Evolutionary conservation across 2,329 filamentous ascomycete species (phyloP).

Genomic region (Fusarium heterosporum): DNA sequence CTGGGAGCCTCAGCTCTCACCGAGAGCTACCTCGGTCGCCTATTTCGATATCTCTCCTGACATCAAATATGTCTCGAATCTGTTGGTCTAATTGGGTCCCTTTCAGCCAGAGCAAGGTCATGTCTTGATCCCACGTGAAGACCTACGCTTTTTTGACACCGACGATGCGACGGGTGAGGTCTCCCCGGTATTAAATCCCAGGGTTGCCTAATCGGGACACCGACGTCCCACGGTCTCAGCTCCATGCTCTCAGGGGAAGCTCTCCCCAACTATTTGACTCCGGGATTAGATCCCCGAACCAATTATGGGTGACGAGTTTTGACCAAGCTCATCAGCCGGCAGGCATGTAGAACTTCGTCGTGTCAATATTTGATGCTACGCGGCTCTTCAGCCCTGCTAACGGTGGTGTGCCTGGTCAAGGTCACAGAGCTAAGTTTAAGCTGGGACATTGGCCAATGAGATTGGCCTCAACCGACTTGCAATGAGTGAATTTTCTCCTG

Average conservation of each 20-base stretch:
- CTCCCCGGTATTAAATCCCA: conserved; percentile 26
- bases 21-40: conserved; percentile 33
- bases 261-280: conserved; percentile 19
- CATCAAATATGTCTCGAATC: conserved; percentile 21
- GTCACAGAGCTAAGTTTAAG: neutral
- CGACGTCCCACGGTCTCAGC: conserved; percentile 32
- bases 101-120: conserved; percentile 3
- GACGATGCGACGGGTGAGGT: conserved; percentile 29
- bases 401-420: conserved; percentile 2
- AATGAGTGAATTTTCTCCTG: neutral
- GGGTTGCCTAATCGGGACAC: conserved; percentile 38
- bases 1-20: conserved; percentile 17
- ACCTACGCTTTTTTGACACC: conserved; percentile 45
- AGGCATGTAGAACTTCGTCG: conserved; percentile 12
- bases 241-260: conserved; percentile 38
- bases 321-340: conserved; percentile 10
- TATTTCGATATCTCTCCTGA: conserved; percentile 17
- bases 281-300: conserved; percentile 34
- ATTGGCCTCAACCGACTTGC: neutral
- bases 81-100: conserved; percentile 10
- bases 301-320: conserved; percentile 19
- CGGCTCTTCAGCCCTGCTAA: conserved; percentile 34
- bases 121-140: conserved; percentile 41
- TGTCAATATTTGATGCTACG: neutral
- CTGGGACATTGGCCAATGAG: neutral